Conservation (phyloP, 2,329 filamentous ascomycete species). For the Scytalidium sp. region DNA sequence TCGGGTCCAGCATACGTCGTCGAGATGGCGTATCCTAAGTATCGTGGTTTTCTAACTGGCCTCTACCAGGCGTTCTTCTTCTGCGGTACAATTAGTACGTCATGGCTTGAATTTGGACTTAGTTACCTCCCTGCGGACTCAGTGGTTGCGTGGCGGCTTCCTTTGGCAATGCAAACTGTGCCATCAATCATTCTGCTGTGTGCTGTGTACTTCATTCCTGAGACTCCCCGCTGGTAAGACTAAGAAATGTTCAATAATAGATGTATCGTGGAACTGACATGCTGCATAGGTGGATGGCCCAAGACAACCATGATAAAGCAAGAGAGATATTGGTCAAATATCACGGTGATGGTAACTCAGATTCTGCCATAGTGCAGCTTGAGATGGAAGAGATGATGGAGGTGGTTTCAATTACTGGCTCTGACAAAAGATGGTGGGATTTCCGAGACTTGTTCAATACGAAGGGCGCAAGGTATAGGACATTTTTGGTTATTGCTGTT, state of each 20-base stretch:
- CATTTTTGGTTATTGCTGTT: conserved; percentile 49
- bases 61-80: conserved; percentile 4
- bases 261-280: not conserved
- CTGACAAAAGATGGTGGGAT: conserved; percentile 22
- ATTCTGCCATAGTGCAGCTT: not conserved
- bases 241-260: not conserved
- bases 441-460: conserved; percentile 52
- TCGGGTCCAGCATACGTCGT: conserved; percentile 1
- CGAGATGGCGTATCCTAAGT: conserved; percentile 3
- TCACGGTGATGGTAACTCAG: not conserved
- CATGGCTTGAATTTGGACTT: not conserved
- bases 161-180: conserved; percentile 49
- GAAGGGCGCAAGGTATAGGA: conserved; percentile 42
- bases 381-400: not conserved
- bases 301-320: not conserved
- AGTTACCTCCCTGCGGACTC: not conserved
- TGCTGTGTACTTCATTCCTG: not conserved
- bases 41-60: conserved; percentile 2
- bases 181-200: not conserved
- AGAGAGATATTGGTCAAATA: not conserved
- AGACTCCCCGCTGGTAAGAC: not conserved
- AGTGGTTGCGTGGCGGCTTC: conserved; percentile 44
- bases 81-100: not conserved
- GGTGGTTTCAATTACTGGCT: not conserved
- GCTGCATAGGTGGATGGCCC: not conserved